Evolutionary conservation across 163 green algal species (phyloP), one percentile per base, ranked within the genome.

Genomic region (Scenedesmus sp.): DNA sequence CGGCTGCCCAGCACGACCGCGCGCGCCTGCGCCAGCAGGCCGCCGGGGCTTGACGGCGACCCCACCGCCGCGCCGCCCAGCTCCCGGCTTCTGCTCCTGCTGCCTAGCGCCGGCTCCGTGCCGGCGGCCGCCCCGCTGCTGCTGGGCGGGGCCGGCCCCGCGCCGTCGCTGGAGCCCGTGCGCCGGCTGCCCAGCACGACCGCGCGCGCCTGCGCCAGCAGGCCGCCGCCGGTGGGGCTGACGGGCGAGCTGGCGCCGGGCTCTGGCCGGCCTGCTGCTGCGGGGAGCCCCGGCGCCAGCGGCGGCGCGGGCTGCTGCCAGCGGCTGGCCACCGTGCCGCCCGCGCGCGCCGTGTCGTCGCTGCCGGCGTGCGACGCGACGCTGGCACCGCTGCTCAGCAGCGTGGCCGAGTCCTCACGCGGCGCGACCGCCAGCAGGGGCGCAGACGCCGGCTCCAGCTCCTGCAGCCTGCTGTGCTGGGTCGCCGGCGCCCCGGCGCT

Each of bases 1-100:
- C 71, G 63, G 45, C 71, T 56, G 15, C 18, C 71, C n/a, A 77
- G 22, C 28, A 77, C 69, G 24, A 77, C 69, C 69, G 24, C 57
- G 11, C 69, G 69, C 13, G 69, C 69, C 24, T 77, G 36, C 18
- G 54, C 39, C 14, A 77, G 50, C 69, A 77, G 44, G 36, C 54
- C 36, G 13, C 51, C 51, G 31, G 29, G 15, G 17, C 58, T 36
- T n/a, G 58, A 29, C 45, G 17, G 26, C 29, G 17, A 20, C 42
- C 17, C 29, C 58, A 48, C 18, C 39, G 39, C 39, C 39, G 6
- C 7, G 39, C 39, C 6, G 39, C 39, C 39, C 39, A 47, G 39
- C 39, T n/a, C n/a, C n/a, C 22, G 14, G 28, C 63, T 54, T 10
- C 63, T 24, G 63, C 63, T 56, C 54, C 6, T 24, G n/a, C 63